These are phyloP conservation scores for Cupressus sempervirens DNA, from an alignment of 75 land plant species.

Conservation along the genomic window DNA sequence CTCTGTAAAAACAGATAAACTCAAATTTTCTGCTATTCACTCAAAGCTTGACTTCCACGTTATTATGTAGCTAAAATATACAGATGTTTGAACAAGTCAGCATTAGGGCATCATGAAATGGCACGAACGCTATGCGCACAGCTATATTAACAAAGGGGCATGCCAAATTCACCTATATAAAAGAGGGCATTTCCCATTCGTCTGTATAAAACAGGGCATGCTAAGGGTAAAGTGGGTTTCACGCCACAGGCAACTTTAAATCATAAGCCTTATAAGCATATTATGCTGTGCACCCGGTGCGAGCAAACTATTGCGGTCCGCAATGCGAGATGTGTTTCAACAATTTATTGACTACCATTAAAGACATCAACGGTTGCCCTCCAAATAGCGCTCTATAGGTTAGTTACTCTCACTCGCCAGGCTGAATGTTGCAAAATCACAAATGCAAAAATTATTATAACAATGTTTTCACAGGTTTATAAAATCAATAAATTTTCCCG, in stretches of 20 bases:
- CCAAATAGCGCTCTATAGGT: neutral
- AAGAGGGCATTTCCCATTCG: neutral
- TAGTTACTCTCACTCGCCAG: neutral
- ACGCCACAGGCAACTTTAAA: neutral
- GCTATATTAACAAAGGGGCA: neutral
- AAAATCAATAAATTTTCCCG: too few species aligned
- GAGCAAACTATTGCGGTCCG: neutral
- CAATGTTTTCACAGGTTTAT: too few species aligned
- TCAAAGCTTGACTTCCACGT: neutral
- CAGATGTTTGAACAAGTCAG: neutral
- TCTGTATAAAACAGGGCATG: neutral
- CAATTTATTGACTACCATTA: neutral
- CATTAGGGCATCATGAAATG: neutral
- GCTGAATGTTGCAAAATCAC: too few species aligned
- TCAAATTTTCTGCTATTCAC: neutral
- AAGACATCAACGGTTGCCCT: neutral
- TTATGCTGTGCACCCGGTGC: neutral
- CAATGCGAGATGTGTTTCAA: neutral
- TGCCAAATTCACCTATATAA: neutral
- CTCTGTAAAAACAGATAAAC: too few species aligned
- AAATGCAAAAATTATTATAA: too few species aligned
- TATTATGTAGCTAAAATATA: neutral
- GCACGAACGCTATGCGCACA: neutral
- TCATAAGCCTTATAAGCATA: too few species aligned
- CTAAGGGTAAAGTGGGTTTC: neutral